Conservation (phyloP, 2,329 filamentous ascomycete species). For the Beauveria pseudobassiana region DNA sequence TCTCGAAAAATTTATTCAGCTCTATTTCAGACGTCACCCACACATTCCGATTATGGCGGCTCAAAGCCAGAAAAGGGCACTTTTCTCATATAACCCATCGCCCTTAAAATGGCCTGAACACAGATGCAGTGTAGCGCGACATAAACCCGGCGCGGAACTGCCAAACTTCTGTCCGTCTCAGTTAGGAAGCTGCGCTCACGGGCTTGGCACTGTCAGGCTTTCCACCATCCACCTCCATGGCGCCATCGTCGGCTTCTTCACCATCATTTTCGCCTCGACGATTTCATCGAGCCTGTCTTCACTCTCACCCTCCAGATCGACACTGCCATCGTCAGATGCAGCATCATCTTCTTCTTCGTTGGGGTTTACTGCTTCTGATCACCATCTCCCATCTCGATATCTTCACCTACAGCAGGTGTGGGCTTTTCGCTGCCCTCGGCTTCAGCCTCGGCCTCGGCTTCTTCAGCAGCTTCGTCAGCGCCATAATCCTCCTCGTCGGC, state of each 20-base stretch:
- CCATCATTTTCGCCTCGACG: conserved; percentile 25
- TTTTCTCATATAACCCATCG: not conserved
- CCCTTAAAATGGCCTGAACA: not conserved
- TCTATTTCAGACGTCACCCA: not conserved
- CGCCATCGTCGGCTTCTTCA: conserved; percentile 32
- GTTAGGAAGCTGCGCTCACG: conserved; percentile 14
- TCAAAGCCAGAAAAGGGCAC: not conserved
- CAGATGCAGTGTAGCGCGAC: not conserved
- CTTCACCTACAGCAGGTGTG: conserved; percentile 45
- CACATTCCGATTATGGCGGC: not conserved
- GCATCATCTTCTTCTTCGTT: conserved; percentile 55
- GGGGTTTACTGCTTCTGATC: conserved; percentile 38
- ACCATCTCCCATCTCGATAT: conserved; percentile 68
- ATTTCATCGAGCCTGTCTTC: conserved; percentile 60
- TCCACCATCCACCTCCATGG: conserved; percentile 44
- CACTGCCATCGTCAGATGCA: conserved; percentile 65
- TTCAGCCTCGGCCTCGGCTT: conserved; percentile 52
- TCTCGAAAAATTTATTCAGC: not conserved
- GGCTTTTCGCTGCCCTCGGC: conserved; percentile 44
- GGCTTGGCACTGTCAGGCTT: conserved; percentile 23
- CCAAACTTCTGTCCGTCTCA: not conserved
- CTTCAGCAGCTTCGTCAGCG: conserved; percentile 76
- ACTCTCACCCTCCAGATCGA: conserved; percentile 72
- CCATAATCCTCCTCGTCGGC: conserved; percentile 88
- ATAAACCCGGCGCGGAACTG: too few relatives aligned